These are phyloP conservation scores for Spathaspora sp. DNA, from an alignment of 1,139 yeast genomes.

Conservation along the genomic window DNA sequence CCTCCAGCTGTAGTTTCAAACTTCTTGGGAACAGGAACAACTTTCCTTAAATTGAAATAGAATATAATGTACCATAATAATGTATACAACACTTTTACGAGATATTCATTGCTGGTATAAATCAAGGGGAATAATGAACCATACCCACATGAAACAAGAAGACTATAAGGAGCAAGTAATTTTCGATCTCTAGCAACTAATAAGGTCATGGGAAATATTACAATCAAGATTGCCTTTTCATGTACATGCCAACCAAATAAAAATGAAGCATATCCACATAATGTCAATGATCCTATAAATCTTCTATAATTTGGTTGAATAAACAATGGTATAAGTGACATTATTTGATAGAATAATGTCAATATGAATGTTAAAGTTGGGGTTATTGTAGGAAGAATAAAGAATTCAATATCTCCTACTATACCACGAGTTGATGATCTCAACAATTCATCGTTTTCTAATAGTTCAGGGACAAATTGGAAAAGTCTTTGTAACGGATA, in stretches of 20 bases:
- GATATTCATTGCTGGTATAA: conserved; percentile 77
- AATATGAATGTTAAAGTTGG: conserved; percentile 77
- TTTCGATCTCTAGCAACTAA: conserved; percentile 72
- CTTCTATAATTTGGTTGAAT: conserved; percentile 73
- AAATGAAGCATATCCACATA: conserved; percentile 90
- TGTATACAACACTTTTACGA: conserved; percentile 75
- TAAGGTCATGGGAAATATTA: conserved; percentile 87
- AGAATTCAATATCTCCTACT: conserved; percentile 85
- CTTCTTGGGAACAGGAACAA: conserved; percentile 55
- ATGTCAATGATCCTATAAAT: conserved; percentile 79
- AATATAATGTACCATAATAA: conserved; percentile 83
- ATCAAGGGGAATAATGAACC: conserved; percentile 86
- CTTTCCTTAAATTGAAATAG: conserved; percentile 68
- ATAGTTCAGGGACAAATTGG: conserved; percentile 30
- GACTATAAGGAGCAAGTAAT: conserved; percentile 63
- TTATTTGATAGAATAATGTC: conserved; percentile 77
- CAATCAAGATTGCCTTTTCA: conserved; percentile 88
- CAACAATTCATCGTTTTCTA: conserved; percentile 26
- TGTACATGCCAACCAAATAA: conserved; percentile 99
- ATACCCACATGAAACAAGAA: conserved; percentile 77
- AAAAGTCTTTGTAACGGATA: conserved; percentile 32
- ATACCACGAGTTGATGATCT: conserved; percentile 74
- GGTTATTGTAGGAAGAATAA: conserved; percentile 74
- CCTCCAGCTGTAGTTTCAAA: conserved; percentile 32
- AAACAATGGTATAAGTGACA: conserved; percentile 75